Conservation (phyloP, 2,329 filamentous ascomycete genomes). For the Alternaria alternata region DNA sequence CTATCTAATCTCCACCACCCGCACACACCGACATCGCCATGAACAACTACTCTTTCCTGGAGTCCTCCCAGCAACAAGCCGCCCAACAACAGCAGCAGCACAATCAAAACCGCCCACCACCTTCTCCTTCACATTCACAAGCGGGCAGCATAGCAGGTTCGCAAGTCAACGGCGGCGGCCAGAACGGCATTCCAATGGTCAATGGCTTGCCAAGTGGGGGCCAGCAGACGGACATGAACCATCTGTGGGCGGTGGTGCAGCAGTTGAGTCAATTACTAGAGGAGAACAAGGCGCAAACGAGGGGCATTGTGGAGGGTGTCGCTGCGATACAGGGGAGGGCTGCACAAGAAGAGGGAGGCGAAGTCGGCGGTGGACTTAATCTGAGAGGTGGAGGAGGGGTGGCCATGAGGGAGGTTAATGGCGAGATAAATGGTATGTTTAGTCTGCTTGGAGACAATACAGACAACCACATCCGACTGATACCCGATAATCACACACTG, state of each 20-base stretch:
- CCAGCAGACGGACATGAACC: conserved; percentile 55
- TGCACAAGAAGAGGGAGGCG: conserved; percentile 43
- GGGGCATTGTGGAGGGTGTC: conserved; percentile 50
- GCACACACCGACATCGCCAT: conserved; percentile 28
- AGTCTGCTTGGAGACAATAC: not conserved
- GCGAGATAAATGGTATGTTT: conserved; percentile 43
- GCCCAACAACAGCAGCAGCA: conserved; percentile 18
- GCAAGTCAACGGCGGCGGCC: conserved; percentile 43
- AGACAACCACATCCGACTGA: not conserved
- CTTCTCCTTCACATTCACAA: conserved; percentile 44
- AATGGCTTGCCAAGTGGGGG: conserved; percentile 51
- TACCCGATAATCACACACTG: conserved; percentile 2
- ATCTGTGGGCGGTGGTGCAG: conserved; percentile 53
- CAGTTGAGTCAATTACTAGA: conserved; percentile 51
- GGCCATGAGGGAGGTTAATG: conserved; percentile 44
- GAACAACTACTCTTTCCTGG: conserved; percentile 52
- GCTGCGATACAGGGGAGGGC: conserved; percentile 49
- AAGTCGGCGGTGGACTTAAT: conserved; percentile 16
- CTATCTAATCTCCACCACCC: conserved; percentile 17
- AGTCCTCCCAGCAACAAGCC: conserved; percentile 24
- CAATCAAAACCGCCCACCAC: conserved; percentile 42
- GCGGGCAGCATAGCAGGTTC: conserved; percentile 23
- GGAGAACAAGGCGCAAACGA: conserved; percentile 51
- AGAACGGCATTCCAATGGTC: conserved; percentile 49
- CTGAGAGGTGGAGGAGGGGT: conserved; percentile 11